phyloP scores from a whole-genome alignment of 2,329 filamentous ascomycete species.

The Colletotrichum noveboracense region DNA sequence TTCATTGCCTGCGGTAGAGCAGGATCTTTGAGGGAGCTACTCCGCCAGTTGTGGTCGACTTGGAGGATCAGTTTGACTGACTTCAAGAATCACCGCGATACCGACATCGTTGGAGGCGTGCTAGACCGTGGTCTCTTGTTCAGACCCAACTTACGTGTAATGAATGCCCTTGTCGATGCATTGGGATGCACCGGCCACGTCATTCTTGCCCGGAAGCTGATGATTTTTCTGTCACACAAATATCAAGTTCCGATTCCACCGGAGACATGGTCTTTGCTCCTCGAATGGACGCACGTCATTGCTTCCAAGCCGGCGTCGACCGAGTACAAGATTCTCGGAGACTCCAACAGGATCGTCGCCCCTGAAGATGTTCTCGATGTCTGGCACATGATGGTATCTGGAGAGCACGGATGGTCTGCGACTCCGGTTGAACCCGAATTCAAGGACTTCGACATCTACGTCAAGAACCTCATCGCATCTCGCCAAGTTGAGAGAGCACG shows the following conservation, averaged over 20 bases:
- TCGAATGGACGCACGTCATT: slow-evolving; percentile 71
- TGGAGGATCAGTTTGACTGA: slow-evolving; percentile 4
- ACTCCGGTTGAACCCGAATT: slow-evolving; percentile 63
- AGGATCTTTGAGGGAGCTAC: slow-evolving; percentile 4
- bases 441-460: slow-evolving; percentile 54
- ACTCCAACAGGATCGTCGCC: slow-evolving; percentile 38
- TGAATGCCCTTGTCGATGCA: slow-evolving; percentile 71
- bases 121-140: slow-evolving; percentile 56
- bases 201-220: slow-evolving; percentile 58
- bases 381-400: slow-evolving; percentile 63
- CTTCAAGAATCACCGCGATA: slow-evolving; percentile 20
- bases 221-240: slow-evolving; percentile 66
- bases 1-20: slow-evolving; percentile 12
- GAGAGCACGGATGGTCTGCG: slow-evolving; percentile 36
- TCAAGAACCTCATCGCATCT: slow-evolving; percentile 41
- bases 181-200: slow-evolving; percentile 73
- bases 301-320: slow-evolving; percentile 39
- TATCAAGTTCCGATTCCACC: slow-evolving; percentile 63
- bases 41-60: neutral
- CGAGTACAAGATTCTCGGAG: slow-evolving; percentile 40
- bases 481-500: neutral
- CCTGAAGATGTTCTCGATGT: slow-evolving; percentile 53
- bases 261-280: slow-evolving; percentile 68
- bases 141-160: slow-evolving; percentile 61
- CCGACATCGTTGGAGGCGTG: slow-evolving; percentile 31